Evolutionary conservation across 179 eudicot genomes (phyloP).

Genomic region (Nepenthes alata): DNA sequence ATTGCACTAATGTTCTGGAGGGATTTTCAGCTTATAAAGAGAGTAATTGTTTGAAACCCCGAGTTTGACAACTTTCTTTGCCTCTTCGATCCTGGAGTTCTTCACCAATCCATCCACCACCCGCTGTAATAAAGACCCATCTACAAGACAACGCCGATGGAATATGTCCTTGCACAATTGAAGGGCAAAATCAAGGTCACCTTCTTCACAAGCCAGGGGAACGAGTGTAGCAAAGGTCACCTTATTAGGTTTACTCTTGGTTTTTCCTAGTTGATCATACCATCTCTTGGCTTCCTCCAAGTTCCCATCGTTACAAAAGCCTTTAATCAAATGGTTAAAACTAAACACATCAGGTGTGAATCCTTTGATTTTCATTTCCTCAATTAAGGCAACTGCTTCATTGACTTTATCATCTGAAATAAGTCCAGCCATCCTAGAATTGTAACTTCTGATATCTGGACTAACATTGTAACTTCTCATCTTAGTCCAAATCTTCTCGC

Average conservation of each 20-base stretch:
- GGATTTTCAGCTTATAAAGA: slow-evolving; percentile 14
- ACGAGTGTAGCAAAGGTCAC: slow-evolving; percentile 25
- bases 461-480: slow-evolving; percentile 25
- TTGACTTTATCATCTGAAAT: slow-evolving; percentile 18
- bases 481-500: slow-evolving; percentile 39
- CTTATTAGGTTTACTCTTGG: slow-evolving; percentile 18
- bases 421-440: slow-evolving; percentile 38
- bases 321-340: slow-evolving; percentile 40
- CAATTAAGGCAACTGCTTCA: slow-evolving; percentile 31
- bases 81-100: slow-evolving; percentile 32
- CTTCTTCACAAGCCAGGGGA: slow-evolving; percentile 37
- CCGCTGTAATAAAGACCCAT: slow-evolving; percentile 21
- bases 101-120: slow-evolving; percentile 43
- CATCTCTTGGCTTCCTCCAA: slow-evolving; percentile 47
- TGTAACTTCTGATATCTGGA: slow-evolving; percentile 41
- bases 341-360: slow-evolving; percentile 33
- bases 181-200: slow-evolving; percentile 32
- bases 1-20: neutral
- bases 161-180: slow-evolving; percentile 27
- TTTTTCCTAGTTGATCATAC: slow-evolving; percentile 27
- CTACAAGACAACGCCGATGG: slow-evolving; percentile 3
- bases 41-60: slow-evolving; percentile 13
- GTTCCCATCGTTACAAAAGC: slow-evolving; percentile 27
- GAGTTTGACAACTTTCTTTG: slow-evolving; percentile 29
- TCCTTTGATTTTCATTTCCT: slow-evolving; percentile 23